Evolutionary conservation across 1,284 basidiomycete species (phyloP).

Genomic region (Cryptococcus amylolentus): DNA sequence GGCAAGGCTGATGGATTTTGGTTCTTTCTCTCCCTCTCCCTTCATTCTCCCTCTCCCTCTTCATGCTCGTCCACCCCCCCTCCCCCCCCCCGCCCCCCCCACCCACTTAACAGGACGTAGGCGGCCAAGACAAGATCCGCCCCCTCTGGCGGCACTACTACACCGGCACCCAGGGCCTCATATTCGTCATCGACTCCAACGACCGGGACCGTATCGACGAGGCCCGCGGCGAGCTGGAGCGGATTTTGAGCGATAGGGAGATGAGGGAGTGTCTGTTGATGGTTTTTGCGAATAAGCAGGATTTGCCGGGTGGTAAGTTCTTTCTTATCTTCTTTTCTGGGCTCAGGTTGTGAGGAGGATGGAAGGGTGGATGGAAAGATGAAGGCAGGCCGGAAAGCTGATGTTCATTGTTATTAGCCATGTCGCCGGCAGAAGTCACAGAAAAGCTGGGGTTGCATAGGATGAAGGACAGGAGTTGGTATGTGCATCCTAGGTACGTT

Average conservation of each 20-base stretch:
- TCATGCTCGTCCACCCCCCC: background rate
- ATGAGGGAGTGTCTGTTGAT: slow-evolving; percentile 97
- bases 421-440: slow-evolving; percentile 98
- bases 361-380: background rate
- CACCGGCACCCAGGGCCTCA: slow-evolving; percentile 60
- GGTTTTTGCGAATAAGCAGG: slow-evolving; percentile 99
- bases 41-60: background rate
- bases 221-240: slow-evolving; percentile 91
- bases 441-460: slow-evolving; percentile 93
- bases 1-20: background rate
- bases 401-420: slow-evolving; percentile 58
- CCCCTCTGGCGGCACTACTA: slow-evolving; percentile 99
- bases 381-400: too few relatives aligned
- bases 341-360: too few relatives aligned
- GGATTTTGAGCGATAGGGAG: slow-evolving; percentile 94
- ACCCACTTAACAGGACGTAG: slow-evolving; percentile 88
- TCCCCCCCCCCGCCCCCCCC: background rate
- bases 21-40: too few relatives aligned
- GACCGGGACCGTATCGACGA: slow-evolving; percentile 95
- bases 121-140: slow-evolving; percentile 97
- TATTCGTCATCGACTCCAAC: slow-evolving; percentile 65
- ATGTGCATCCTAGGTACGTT: slow-evolving; percentile 90
- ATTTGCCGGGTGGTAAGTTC: slow-evolving; percentile 84
- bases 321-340: background rate
- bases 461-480: slow-evolving; percentile 98